These are phyloP conservation scores for Grifola frondosa DNA, from an alignment of 1,284 basidiomycete species.

Conservation along the genomic window DNA sequence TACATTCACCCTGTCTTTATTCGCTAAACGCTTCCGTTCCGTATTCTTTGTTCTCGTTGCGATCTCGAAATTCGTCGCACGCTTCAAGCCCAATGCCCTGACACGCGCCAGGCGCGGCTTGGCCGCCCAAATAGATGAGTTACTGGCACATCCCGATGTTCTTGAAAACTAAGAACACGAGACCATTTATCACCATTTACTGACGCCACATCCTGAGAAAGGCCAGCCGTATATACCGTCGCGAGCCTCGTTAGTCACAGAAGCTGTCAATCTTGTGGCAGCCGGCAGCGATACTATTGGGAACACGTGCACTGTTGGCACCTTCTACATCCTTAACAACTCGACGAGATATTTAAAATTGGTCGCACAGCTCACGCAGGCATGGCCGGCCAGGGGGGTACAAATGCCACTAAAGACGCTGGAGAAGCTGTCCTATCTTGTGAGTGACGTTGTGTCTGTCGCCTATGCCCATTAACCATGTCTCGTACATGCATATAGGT, in stretches of 20 bases:
- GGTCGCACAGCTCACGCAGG: neutral
- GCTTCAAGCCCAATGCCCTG: neutral
- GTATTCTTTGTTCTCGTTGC: neutral
- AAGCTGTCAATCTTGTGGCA: neutral
- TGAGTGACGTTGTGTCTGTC: neutral
- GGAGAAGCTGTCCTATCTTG: constrained; percentile 4
- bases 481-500: neutral
- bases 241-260: neutral
- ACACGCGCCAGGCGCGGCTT: neutral
- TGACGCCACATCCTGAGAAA: constrained; percentile 2
- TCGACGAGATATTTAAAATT: neutral
- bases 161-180: neutral
- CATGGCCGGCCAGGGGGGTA: neutral
- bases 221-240: neutral
- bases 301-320: neutral
- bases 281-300: constrained; percentile 1
- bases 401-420: neutral
- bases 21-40: neutral
- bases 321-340: constrained; percentile 1
- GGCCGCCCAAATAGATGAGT: neutral
- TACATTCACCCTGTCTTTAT: neutral
- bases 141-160: neutral
- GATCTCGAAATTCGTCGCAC: neutral
- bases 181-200: constrained; percentile 2
- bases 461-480: too few relatives aligned